Evolutionary conservation across 1,284 basidiomycete genomes (phyloP).

Genomic region (Rhizoctonia solani): DNA sequence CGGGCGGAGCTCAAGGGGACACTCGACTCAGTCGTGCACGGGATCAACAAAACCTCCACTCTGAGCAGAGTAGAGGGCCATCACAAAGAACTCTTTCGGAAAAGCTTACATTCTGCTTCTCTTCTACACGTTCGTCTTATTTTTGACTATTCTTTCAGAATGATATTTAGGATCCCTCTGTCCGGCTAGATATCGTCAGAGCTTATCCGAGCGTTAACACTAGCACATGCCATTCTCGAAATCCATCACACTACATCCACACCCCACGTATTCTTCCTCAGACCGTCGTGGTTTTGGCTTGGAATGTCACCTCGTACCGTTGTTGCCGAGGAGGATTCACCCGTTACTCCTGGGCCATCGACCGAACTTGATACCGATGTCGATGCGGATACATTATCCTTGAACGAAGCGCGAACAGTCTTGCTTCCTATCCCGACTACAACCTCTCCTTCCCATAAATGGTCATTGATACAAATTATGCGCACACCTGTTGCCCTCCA

Average conservation of each 20-base stretch:
- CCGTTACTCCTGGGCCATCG: background rate
- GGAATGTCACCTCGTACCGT: conserved; percentile 49
- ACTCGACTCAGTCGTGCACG: conserved; percentile 21
- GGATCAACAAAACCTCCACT: background rate
- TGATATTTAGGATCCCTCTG: background rate
- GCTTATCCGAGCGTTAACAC: conserved; percentile 19
- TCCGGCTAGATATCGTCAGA: conserved; percentile 15
- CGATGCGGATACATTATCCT: too few relatives aligned
- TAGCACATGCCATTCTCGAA: conserved; percentile 45
- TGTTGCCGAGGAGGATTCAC: conserved; percentile 14
- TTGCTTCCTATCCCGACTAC: background rate
- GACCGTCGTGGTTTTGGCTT: conserved; percentile 53
- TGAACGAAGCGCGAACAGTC: too few relatives aligned
- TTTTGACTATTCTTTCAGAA: background rate
- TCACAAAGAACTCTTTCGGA: conserved; percentile 12
- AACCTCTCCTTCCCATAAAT: background rate
- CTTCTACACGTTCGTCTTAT: conserved; percentile 27
- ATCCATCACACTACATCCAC: conserved; percentile 44
- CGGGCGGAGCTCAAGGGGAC: conserved; percentile 13
- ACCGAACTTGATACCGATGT: too few relatives aligned
- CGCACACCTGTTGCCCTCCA: background rate
- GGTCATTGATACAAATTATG: background rate
- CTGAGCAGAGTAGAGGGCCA: background rate
- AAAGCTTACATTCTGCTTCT: conserved; percentile 22
- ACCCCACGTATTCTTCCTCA: conserved; percentile 53